These are phyloP conservation scores for Tephrocybe sp. DNA, from an alignment of 768 basidiomycete genomes.

Conservation along the genomic window DNA sequence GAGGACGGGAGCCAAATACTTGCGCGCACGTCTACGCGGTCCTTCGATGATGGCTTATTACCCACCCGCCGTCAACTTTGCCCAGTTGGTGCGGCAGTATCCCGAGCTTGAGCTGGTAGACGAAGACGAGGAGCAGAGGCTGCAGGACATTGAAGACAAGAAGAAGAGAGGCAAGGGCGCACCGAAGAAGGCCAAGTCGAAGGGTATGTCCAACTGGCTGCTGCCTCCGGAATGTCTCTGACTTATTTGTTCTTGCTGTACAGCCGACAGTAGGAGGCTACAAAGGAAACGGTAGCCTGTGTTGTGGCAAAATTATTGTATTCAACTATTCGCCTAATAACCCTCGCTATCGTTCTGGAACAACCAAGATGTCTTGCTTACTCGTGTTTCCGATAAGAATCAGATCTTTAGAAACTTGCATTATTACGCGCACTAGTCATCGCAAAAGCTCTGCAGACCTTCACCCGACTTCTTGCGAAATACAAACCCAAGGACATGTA, in stretches of 20 bases:
- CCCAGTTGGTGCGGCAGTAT: conserved; percentile 48
- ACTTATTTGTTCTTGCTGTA: conserved; percentile 1
- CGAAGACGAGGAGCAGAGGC: conserved; percentile 63
- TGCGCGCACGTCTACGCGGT: conserved; percentile 77
- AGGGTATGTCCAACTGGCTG: conserved; percentile 43
- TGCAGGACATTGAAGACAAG: conserved; percentile 66
- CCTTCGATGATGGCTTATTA: conserved; percentile 89
- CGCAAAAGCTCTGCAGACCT: too few relatives aligned
- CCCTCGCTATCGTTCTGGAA: background rate
- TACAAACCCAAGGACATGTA: too few relatives aligned
- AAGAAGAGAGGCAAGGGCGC: conserved; percentile 81
- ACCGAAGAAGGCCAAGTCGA: conserved; percentile 75
- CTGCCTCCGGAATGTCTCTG: background rate
- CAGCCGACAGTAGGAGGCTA: conserved; percentile 54
- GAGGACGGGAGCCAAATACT: conserved; percentile 91
- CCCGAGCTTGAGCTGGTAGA: conserved; percentile 64
- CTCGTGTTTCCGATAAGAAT: too few relatives aligned
- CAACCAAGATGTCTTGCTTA: background rate
- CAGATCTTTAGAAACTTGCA: too few relatives aligned
- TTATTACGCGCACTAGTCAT: too few relatives aligned
- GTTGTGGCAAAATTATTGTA: background rate
- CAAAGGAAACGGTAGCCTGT: conserved; percentile 37
- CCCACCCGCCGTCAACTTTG: conserved; percentile 58
- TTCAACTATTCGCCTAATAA: background rate
- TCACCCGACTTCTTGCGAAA: too few relatives aligned